Conservation (phyloP, 805 yeast genomes). For the Spathaspora arborariae region DNA sequence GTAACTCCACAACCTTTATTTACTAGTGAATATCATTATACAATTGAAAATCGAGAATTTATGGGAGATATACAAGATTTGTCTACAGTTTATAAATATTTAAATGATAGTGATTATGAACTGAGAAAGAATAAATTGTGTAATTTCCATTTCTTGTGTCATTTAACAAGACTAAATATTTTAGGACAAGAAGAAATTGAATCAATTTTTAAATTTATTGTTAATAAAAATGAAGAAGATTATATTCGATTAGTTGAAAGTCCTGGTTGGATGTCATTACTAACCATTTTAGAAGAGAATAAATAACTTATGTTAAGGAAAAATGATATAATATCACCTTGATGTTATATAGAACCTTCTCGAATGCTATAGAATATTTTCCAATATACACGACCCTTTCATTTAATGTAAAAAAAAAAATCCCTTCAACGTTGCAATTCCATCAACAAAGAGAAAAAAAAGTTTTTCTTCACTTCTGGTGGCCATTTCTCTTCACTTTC, state of each 20-base stretch:
- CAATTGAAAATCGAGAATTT: constrained; percentile 76
- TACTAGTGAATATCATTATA: constrained; percentile 35
- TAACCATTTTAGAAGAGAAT: constrained; percentile 42
- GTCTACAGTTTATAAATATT: constrained; percentile 46
- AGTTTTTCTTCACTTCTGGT: background rate
- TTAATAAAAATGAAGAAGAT: constrained; percentile 37
- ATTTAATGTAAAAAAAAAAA: background rate
- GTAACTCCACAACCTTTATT: constrained; percentile 53
- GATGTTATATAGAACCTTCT: background rate
- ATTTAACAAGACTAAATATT: constrained; percentile 53
- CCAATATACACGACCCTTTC: background rate
- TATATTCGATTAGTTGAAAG: constrained; percentile 52
- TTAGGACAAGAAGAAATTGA: constrained; percentile 53
- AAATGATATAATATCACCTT: background rate
- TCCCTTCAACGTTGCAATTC: background rate
- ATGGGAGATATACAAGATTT: constrained; percentile 74
- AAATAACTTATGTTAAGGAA: background rate
- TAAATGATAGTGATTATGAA: constrained; percentile 30
- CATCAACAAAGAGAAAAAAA: background rate
- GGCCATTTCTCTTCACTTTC: background rate
- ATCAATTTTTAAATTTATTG: constrained; percentile 47
- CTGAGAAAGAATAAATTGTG: constrained; percentile 33
- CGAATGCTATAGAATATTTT: background rate
- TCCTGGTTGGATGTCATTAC: constrained; percentile 81
- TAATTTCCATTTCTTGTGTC: constrained; percentile 77